Percentiles rank a stretch among this genome's conserved stretches.
Conservation (phyloP, 768 basidiomycete species). For the Leccinum ochraceum region DNA sequence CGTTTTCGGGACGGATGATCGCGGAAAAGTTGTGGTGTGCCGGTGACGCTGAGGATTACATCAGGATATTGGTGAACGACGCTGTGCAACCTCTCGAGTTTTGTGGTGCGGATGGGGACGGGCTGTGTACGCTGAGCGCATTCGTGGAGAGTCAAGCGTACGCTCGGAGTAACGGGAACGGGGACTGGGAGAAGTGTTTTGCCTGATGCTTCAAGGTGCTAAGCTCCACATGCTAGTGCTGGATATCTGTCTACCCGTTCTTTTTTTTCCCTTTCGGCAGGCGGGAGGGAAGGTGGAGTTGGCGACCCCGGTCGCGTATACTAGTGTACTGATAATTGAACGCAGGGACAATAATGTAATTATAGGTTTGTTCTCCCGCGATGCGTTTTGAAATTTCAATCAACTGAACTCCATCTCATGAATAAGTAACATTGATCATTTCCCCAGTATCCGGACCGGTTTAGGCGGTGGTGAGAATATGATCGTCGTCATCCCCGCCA, state of each 20-base stretch:
- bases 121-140: slow-evolving; percentile 61
- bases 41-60: slow-evolving; percentile 39
- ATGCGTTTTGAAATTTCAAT: too few relatives aligned
- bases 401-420: too few relatives aligned
- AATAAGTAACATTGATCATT: too few relatives aligned
- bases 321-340: too few relatives aligned
- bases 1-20: slow-evolving; percentile 75
- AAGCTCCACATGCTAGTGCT: background rate
- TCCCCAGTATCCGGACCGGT: too few relatives aligned
- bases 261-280: background rate
- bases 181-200: slow-evolving; percentile 71
- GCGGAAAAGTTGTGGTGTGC: slow-evolving; percentile 66
- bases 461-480: too few relatives aligned
- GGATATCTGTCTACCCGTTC: background rate
- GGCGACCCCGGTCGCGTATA: too few relatives aligned
- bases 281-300: too few relatives aligned
- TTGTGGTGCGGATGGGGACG: slow-evolving; percentile 52
- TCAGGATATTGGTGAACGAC: slow-evolving; percentile 79
- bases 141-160: slow-evolving; percentile 77
- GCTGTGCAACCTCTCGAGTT: slow-evolving; percentile 62
- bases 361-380: too few relatives aligned
- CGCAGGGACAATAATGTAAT: too few relatives aligned
- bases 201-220: slow-evolving; percentile 16
- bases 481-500: too few relatives aligned
- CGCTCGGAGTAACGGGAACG: slow-evolving; percentile 64